A percentile compares a stretch with the other conserved stretches of the same genome.
These are phyloP conservation scores for Coriaria nepalensis DNA, from an alignment of 306 rosid species.

Conservation along the genomic window DNA sequence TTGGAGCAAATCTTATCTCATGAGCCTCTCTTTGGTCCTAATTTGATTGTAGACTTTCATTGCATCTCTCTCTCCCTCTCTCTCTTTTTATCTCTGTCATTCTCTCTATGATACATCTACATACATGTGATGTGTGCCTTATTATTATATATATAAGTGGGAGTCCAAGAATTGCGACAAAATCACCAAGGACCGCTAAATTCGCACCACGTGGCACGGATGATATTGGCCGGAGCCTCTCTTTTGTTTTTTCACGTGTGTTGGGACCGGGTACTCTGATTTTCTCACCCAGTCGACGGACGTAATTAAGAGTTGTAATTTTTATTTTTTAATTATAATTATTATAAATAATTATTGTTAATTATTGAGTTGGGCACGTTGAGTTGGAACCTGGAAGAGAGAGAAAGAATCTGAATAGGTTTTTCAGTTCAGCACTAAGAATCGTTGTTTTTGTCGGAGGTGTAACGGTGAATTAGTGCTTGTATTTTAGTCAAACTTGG, in stretches of 20 bases:
- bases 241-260: slow-evolving; percentile 43
- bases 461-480: too few species aligned
- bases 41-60: slow-evolving; percentile 11
- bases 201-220: slow-evolving; percentile 26
- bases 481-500: too few species aligned
- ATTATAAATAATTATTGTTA: not conserved
- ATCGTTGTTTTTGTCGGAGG: too few species aligned
- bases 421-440: too few species aligned
- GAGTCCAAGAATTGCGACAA: not conserved
- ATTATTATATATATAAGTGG: not conserved
- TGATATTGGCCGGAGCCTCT: slow-evolving; percentile 13
- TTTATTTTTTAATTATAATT: not conserved
- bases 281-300: slow-evolving; percentile 19
- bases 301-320: not conserved
- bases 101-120: not conserved
- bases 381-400: too few species aligned
- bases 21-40: slow-evolving; percentile 33
- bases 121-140: not conserved
- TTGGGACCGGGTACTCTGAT: slow-evolving; percentile 20
- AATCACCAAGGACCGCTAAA: slow-evolving; percentile 17
- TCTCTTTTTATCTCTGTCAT: not conserved
- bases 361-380: not conserved
- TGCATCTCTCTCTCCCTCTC: too few species aligned
- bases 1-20: slow-evolving; percentile 47
- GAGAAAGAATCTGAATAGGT: too few species aligned